Conservation (phyloP, 2,329 filamentous ascomycete species). For the Aureobasidium lini region DNA sequence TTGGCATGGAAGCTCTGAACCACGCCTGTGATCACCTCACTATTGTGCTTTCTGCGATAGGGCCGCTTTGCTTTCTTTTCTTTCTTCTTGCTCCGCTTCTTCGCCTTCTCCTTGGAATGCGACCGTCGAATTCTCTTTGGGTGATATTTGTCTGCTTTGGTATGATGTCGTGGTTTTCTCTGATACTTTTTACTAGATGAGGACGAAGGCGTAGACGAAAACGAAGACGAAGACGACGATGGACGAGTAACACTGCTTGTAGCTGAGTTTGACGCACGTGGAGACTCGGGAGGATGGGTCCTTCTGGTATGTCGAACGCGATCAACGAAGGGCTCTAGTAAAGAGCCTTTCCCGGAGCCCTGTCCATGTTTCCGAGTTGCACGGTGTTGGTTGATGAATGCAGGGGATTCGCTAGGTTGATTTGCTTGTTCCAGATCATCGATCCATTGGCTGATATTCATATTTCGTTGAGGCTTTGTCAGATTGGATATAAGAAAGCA, state of each 20-base stretch:
- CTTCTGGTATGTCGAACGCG: neutral
- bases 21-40: constrained; percentile 29
- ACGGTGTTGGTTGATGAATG: neutral
- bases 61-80: constrained; percentile 18
- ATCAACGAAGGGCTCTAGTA: neutral
- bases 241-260: neutral
- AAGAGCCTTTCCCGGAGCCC: neutral
- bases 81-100: constrained; percentile 16
- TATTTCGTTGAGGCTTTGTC: constrained; percentile 18
- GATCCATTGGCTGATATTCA: constrained; percentile 42
- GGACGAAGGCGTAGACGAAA: neutral
- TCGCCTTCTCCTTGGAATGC: constrained; percentile 20
- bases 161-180: constrained; percentile 40
- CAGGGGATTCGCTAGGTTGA: neutral
- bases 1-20: constrained; percentile 39
- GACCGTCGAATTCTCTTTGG: constrained; percentile 28
- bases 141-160: constrained; percentile 39
- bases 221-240: neutral
- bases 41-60: constrained; percentile 30
- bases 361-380: neutral
- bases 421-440: constrained; percentile 27
- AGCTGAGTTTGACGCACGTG: neutral
- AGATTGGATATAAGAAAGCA: neutral
- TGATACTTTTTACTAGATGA: constrained; percentile 28
- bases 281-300: neutral